These are phyloP conservation scores for Calonectria fujianensis DNA, from an alignment of 2,329 filamentous ascomycete genomes.

Conservation along the genomic window DNA sequence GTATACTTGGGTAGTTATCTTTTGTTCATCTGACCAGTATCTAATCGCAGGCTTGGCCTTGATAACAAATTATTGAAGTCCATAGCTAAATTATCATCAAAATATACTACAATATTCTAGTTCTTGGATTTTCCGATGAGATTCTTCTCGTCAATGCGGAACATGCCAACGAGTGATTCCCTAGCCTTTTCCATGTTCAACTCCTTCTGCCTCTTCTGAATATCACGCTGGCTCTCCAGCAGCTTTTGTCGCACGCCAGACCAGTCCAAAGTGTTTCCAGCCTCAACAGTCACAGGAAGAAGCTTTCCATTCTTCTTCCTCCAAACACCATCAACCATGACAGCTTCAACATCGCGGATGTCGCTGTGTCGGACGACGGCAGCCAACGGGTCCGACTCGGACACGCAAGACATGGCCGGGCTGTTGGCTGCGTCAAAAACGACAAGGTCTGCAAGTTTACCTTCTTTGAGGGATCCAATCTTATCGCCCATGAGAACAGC, in stretches of 20 bases:
- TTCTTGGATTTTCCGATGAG: slow-evolving; percentile 17
- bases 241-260: slow-evolving; percentile 26
- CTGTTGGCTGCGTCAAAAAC: slow-evolving; percentile 33
- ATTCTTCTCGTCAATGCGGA: slow-evolving; percentile 35
- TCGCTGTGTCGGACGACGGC: slow-evolving; percentile 36
- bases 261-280: slow-evolving; percentile 30
- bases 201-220: slow-evolving; percentile 32
- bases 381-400: slow-evolving; percentile 34
- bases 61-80: neutral
- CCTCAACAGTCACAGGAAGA: slow-evolving; percentile 28
- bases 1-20: neutral
- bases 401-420: slow-evolving; percentile 28
- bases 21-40: neutral
- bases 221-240: slow-evolving; percentile 33
- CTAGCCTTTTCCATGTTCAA: slow-evolving; percentile 35
- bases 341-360: slow-evolving; percentile 32
- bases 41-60: neutral
- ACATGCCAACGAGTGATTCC: slow-evolving; percentile 33
- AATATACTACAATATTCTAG: neutral
- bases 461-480: slow-evolving; percentile 36
- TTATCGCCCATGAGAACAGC: slow-evolving; percentile 35
- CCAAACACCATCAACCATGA: slow-evolving; percentile 36
- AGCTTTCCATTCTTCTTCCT: slow-evolving; percentile 37
- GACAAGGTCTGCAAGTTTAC: slow-evolving; percentile 35
- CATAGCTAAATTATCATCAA: neutral